Evolutionary conservation across 2,329 filamentous ascomycete genomes (phyloP).

Genomic region (Venturia aucupariae): DNA sequence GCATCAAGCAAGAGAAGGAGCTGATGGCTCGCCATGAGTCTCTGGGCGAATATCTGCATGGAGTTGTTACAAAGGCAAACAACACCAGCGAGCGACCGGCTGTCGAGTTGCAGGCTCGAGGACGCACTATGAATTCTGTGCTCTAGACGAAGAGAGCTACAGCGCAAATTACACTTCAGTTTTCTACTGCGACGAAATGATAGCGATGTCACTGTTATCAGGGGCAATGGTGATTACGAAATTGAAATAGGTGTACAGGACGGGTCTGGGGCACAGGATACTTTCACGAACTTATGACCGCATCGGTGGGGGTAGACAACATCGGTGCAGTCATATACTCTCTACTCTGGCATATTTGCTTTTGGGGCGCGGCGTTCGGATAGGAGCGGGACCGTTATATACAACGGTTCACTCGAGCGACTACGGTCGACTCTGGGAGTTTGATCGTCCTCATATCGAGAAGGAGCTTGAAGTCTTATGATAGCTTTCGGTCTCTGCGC

Average conservation of each 20-base stretch:
- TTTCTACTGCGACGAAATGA: background rate
- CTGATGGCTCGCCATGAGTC: background rate
- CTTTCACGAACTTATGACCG: background rate
- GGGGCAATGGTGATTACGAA: background rate
- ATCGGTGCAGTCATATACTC: background rate
- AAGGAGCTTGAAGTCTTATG: background rate
- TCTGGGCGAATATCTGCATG: conserved; percentile 51
- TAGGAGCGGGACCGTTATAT: background rate
- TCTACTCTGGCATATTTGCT: background rate
- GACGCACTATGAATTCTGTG: background rate
- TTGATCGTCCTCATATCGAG: background rate
- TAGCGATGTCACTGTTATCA: background rate
- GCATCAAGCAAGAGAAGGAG: conserved; percentile 6
- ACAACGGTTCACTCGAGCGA: background rate
- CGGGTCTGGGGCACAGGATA: background rate
- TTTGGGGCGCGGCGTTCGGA: background rate
- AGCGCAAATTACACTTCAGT: background rate
- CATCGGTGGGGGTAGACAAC: background rate
- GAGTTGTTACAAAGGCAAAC: conserved; percentile 98
- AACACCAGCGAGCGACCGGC: conserved; percentile 51
- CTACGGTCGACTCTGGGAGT: background rate
- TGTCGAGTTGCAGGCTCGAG: background rate
- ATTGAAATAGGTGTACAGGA: background rate
- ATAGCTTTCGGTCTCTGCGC: background rate
- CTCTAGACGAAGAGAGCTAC: background rate